Conservation (phyloP, 2,329 filamentous ascomycete genomes). For the Penicillium sp. region DNA sequence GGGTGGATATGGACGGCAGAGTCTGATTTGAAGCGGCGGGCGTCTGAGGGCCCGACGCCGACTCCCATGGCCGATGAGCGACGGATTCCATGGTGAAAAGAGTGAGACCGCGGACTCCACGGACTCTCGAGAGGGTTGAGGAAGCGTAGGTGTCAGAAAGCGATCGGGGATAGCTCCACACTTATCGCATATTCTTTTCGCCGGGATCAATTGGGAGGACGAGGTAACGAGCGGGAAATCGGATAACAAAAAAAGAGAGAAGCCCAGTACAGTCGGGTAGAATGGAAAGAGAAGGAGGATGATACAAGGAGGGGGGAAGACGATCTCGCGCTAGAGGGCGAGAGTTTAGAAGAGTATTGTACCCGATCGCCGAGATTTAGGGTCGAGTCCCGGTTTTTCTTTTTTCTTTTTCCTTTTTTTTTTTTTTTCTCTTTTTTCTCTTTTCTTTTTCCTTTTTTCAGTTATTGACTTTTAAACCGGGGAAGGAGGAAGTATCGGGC, state of each 20-base stretch:
- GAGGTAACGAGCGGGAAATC: not conserved
- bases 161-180: constrained; percentile 6
- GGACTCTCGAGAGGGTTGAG: not conserved
- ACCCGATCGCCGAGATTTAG: constrained; percentile 5
- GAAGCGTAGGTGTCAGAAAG: not conserved
- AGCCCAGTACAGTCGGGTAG: not conserved
- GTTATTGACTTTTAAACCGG: constrained; percentile 3
- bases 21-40: constrained; percentile 40
- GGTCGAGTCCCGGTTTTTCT: constrained; percentile 8
- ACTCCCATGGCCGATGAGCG: constrained; percentile 47
- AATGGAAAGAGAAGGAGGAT: constrained; percentile 2
- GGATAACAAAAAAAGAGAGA: not conserved
- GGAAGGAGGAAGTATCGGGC: not conserved
- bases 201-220: constrained; percentile 3
- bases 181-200: constrained; percentile 28
- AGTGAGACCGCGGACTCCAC: not conserved
- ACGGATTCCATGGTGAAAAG: constrained; percentile 39
- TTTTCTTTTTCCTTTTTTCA: not conserved
- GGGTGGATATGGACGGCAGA: constrained; percentile 48
- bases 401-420: constrained; percentile 1
- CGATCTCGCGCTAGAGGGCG: not conserved
- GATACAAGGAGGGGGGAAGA: constrained; percentile 2
- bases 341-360: not conserved
- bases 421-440: constrained; percentile 1
- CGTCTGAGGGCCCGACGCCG: constrained; percentile 36